Evolutionary conservation across 2,329 filamentous ascomycete genomes (phyloP), one percentile per base, ranked within the genome.

Genomic region (Trichoderma sp.): DNA sequence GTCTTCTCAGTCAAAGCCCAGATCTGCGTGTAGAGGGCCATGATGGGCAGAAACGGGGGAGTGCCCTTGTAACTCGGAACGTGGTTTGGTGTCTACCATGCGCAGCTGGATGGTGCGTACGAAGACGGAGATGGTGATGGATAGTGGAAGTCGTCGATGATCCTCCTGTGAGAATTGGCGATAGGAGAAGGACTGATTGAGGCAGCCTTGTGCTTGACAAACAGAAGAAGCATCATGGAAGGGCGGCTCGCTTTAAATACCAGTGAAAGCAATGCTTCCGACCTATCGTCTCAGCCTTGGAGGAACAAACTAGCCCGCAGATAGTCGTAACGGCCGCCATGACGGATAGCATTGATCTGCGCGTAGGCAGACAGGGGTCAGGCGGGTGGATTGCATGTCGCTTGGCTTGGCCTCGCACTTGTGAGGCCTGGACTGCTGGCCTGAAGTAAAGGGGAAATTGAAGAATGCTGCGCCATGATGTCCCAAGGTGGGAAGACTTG

Each of bases 1-100:
- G 86, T 88, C 75, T 88, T 88, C 67, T 75, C 75, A 64, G 80
- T 81, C 69, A 88, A 75, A 17, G 84, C 85, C 77, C 79, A 80
- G 45, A 81, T 82, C 73, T 88, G 85, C 55, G 79, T 77, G 66
- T 82, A 72, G 70, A 85, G 78, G 50, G 77, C 77, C 82, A 84
- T 84, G 52, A 7, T 50, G 61, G 34, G 41, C 14, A 41, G 52
- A 62, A 28, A 48, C 7, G 54, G 39, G 5, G 5, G 34, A 45
- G 3, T 26, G 21, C 21, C n/a, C 28, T 21, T 54, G 28, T 6
- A 10, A n/a, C 7, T 39, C 48, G n/a, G 21, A 12, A 9, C 30
- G 24, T 28, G 48, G 24, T 21, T 12, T n/a, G 45, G 21, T 50
- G 19, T 44, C 34, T 50, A 7, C 34, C 47, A 64, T 64, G 15